Conservation (phyloP, 2,329 filamentous ascomycete genomes). For the Trichoderma brevicompactum region DNA sequence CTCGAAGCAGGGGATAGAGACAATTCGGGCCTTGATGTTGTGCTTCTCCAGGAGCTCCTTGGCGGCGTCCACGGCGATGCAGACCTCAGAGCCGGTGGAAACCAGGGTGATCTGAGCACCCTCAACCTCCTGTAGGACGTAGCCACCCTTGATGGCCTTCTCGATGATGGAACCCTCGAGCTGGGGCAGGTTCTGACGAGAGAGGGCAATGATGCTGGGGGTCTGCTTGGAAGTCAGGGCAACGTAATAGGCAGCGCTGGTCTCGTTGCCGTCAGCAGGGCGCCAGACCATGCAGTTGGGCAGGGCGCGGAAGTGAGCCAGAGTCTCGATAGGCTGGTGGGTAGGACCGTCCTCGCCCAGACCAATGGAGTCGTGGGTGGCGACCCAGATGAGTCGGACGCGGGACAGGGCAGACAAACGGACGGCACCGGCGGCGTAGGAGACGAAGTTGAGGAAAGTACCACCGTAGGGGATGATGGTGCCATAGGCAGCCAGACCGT, state of each 20-base stretch:
- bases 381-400: constrained; percentile 90
- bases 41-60: constrained; percentile 90
- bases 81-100: constrained; percentile 94
- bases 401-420: constrained; percentile 92
- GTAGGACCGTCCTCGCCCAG: constrained; percentile 98
- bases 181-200: constrained; percentile 97
- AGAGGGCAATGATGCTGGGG: constrained; percentile 90
- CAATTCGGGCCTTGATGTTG: constrained; percentile 84
- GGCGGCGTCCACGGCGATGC: constrained; percentile 88
- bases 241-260: constrained; percentile 95
- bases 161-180: constrained; percentile 92
- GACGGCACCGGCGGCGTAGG: constrained; percentile 92
- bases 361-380: constrained; percentile 98
- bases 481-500: constrained; percentile 93
- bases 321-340: constrained; percentile 98
- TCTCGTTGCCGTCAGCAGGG: constrained; percentile 98
- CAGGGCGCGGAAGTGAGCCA: constrained; percentile 96
- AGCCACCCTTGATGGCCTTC: constrained; percentile 91
- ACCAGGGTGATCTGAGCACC: constrained; percentile 86
- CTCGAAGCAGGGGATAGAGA: constrained; percentile 96
- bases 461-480: constrained; percentile 91
- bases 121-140: constrained; percentile 83
- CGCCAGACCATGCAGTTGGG: constrained; percentile 99
- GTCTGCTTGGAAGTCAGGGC: constrained; percentile 88
- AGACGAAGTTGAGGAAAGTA: constrained; percentile 99